Conservation (phyloP, 2,329 filamentous ascomycete genomes). For the Chrysosporium queenslandicum region DNA sequence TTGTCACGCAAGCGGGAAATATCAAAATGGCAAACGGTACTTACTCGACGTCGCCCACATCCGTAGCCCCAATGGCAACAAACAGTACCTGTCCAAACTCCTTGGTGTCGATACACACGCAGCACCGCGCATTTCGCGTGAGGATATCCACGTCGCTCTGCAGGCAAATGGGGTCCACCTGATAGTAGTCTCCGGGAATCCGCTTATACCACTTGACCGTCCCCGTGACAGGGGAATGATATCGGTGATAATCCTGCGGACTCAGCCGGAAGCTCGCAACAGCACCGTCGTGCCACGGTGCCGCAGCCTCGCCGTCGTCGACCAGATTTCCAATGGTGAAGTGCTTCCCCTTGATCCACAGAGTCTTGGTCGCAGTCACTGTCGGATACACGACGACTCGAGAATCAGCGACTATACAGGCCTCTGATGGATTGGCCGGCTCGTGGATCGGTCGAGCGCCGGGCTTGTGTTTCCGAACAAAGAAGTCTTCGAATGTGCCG, state of each 20-base stretch:
- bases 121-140: slow-evolving; percentile 32
- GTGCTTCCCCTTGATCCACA: slow-evolving; percentile 39
- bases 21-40: too few relatives aligned
- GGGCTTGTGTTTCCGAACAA: slow-evolving; percentile 28
- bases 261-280: slow-evolving; percentile 37
- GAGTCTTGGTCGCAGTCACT: slow-evolving; percentile 25
- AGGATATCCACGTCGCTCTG: slow-evolving; percentile 31
- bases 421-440: slow-evolving; percentile 21
- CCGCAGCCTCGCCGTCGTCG: slow-evolving; percentile 25
- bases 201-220: slow-evolving; percentile 30
- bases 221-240: slow-evolving; percentile 37
- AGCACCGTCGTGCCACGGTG: slow-evolving; percentile 28
- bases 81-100: slow-evolving; percentile 37
- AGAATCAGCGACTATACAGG: slow-evolving; percentile 31
- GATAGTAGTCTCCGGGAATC: slow-evolving; percentile 38
- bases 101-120: slow-evolving; percentile 30
- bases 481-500: slow-evolving; percentile 33
- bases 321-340: slow-evolving; percentile 37
- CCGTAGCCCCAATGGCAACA: slow-evolving; percentile 35
- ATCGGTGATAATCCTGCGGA: slow-evolving; percentile 41
- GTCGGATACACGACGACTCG: slow-evolving; percentile 31
- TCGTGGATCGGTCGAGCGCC: slow-evolving; percentile 25
- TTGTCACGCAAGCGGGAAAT: too few relatives aligned
- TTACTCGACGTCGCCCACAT: slow-evolving; percentile 36
- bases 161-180: slow-evolving; percentile 33